These are phyloP conservation scores for Prinsepia uniflora DNA, from an alignment of 306 rosid species.

Conservation along the genomic window DNA sequence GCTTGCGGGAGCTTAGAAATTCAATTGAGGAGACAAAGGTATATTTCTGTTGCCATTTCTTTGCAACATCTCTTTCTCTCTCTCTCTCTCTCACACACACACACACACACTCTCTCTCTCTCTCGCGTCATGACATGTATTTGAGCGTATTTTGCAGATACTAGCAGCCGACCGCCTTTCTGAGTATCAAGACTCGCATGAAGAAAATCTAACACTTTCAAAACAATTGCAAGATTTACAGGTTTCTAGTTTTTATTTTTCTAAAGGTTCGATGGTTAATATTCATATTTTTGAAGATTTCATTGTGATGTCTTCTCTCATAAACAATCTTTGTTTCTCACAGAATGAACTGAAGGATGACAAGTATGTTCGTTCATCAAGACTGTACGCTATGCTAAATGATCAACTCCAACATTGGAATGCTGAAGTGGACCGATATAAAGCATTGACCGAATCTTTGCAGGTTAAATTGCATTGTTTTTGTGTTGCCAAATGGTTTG, in stretches of 20 bases:
- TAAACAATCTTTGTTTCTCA: constrained; percentile 16
- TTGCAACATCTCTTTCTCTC: constrained; percentile 10
- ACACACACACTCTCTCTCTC: not conserved
- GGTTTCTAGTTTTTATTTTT: constrained; percentile 43
- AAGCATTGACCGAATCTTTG: constrained; percentile 57
- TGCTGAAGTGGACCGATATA: constrained; percentile 64
- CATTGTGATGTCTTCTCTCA: constrained; percentile 10
- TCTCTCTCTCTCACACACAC: constrained; percentile 7
- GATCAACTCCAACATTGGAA: constrained; percentile 96
- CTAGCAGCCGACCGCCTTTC: constrained; percentile 71
- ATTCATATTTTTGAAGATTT: constrained; percentile 6
- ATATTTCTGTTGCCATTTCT: constrained; percentile 12
- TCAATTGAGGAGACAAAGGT: constrained; percentile 95
- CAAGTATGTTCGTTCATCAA: constrained; percentile 65
- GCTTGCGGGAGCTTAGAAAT: constrained; percentile 74
- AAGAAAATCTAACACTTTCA: constrained; percentile 58
- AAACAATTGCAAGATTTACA: constrained; percentile 77
- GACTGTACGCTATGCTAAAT: constrained; percentile 58
- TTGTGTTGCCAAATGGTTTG: constrained; percentile 21
- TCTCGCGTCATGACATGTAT: constrained; percentile 10
- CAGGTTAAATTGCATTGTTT: constrained; percentile 54
- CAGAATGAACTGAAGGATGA: constrained; percentile 85
- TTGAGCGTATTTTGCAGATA: constrained; percentile 44
- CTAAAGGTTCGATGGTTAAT: constrained; percentile 11
- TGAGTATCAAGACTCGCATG: constrained; percentile 73